These are phyloP conservation scores for Aegilops tauschii DNA, from an alignment of 176 grass and related monocot species.

Conservation along the genomic window DNA sequence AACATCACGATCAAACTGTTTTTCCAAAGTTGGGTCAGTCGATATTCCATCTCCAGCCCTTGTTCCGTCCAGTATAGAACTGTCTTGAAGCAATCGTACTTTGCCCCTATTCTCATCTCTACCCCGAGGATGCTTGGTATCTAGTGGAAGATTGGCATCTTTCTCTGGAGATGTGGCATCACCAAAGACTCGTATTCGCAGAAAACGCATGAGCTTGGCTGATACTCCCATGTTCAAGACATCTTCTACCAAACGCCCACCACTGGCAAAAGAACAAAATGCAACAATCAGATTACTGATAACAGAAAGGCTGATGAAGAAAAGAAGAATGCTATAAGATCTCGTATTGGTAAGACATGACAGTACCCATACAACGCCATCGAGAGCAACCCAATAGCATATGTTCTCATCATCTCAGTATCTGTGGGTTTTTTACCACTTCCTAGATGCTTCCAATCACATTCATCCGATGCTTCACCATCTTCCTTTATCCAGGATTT, in stretches of 20 bases:
- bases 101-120: slow-evolving; percentile 74
- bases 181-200: slow-evolving; percentile 68
- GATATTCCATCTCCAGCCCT: slow-evolving; percentile 33
- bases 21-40: slow-evolving; percentile 31
- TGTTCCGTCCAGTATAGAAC: slow-evolving; percentile 36
- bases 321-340: neutral
- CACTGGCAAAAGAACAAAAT: slow-evolving; percentile 32
- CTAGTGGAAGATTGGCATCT: slow-evolving; percentile 56
- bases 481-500: slow-evolving; percentile 76
- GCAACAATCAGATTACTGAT: slow-evolving; percentile 20
- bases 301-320: neutral
- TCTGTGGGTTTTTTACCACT: slow-evolving; percentile 70
- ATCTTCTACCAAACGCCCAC: slow-evolving; percentile 73
- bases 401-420: slow-evolving; percentile 65
- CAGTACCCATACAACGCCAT: slow-evolving; percentile 74
- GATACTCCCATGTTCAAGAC: slow-evolving; percentile 73
- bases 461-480: slow-evolving; percentile 38
- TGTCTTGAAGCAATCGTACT: slow-evolving; percentile 47
- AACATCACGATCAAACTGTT: slow-evolving; percentile 33
- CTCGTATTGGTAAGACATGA: neutral
- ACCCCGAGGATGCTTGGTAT: slow-evolving; percentile 47
- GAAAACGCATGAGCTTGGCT: slow-evolving; percentile 86
- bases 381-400: slow-evolving; percentile 81
- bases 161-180: slow-evolving; percentile 56
- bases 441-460: slow-evolving; percentile 65